Percentiles rank a stretch among this genome's conserved stretches.
Conservation (phyloP, 176 grass and related monocot genomes). For the Cenchrus fungigraminus region DNA sequence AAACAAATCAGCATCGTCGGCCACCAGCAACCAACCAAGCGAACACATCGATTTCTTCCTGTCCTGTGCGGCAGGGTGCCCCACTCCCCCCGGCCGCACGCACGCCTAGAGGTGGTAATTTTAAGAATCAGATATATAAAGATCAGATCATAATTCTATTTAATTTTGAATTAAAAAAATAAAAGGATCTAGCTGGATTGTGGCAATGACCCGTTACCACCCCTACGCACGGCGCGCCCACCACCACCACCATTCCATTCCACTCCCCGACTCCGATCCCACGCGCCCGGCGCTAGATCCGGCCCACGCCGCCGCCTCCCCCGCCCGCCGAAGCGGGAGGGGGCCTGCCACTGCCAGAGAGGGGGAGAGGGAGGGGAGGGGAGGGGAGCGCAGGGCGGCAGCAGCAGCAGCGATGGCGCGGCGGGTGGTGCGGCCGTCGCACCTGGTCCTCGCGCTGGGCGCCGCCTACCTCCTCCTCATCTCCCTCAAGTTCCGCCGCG, state of each 20-base stretch:
- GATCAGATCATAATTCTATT: no score
- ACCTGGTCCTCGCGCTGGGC: conserved; percentile 63
- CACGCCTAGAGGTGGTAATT: no score
- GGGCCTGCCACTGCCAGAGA: background rate
- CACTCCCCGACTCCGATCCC: background rate
- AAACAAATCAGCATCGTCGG: no score
- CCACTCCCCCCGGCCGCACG: no score
- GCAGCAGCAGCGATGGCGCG: conserved; percentile 38
- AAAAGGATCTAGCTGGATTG: no score
- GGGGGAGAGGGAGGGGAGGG: background rate
- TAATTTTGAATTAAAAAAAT: no score
- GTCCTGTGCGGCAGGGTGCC: no score
- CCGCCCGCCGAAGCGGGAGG: background rate
- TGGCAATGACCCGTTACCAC: no score
- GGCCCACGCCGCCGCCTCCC: background rate
- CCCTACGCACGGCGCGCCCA: background rate
- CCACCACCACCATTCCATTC: background rate
- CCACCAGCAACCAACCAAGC: no score
- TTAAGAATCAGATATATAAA: no score
- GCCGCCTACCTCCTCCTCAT: conserved; percentile 78
- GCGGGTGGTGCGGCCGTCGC: conserved; percentile 77
- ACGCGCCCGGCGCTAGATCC: conserved; percentile 6
- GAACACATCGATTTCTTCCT: no score
- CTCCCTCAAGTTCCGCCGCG: conserved; percentile 90
- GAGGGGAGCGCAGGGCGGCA: background rate